Conservation (phyloP, 2,329 filamentous ascomycete genomes). For the Verticillium longisporum region DNA sequence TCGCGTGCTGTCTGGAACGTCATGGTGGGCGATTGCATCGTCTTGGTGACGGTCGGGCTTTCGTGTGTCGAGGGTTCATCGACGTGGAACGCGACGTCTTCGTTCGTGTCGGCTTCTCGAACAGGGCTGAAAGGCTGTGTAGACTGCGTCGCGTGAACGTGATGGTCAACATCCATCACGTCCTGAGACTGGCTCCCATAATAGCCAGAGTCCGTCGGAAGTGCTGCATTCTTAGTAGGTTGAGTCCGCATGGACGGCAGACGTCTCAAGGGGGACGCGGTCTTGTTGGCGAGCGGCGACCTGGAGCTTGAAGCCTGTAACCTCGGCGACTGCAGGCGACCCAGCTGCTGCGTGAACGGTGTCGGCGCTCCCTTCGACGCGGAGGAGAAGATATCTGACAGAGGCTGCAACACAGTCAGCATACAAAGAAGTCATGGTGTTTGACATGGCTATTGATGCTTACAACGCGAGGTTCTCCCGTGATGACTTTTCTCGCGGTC, state of each 20-base stretch:
- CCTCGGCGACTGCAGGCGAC: constrained; percentile 47
- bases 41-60: constrained; percentile 13
- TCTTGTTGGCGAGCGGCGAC: constrained; percentile 25
- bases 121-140: constrained; percentile 7
- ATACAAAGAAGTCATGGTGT: not conserved
- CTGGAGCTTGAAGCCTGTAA: constrained; percentile 48
- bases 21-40: constrained; percentile 23
- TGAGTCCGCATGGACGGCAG: constrained; percentile 21
- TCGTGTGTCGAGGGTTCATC: constrained; percentile 7
- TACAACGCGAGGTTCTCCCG: constrained; percentile 56
- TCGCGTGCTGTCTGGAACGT: constrained; percentile 37
- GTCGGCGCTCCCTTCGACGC: constrained; percentile 48
- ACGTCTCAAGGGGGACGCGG: constrained; percentile 23
- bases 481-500: constrained; percentile 56
- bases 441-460: constrained; percentile 22
- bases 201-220: constrained; percentile 60
- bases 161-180: constrained; percentile 29
- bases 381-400: constrained; percentile 52
- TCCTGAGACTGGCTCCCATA: constrained; percentile 60
- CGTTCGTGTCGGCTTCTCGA: constrained; percentile 4
- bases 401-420: constrained; percentile 38
- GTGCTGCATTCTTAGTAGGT: constrained; percentile 23
- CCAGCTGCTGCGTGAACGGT: constrained; percentile 42
- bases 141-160: constrained; percentile 15
- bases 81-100: constrained; percentile 11